phyloP scores from a whole-genome alignment of 495 filamentous ascomycete species.

The Choiromyces venosus region DNA sequence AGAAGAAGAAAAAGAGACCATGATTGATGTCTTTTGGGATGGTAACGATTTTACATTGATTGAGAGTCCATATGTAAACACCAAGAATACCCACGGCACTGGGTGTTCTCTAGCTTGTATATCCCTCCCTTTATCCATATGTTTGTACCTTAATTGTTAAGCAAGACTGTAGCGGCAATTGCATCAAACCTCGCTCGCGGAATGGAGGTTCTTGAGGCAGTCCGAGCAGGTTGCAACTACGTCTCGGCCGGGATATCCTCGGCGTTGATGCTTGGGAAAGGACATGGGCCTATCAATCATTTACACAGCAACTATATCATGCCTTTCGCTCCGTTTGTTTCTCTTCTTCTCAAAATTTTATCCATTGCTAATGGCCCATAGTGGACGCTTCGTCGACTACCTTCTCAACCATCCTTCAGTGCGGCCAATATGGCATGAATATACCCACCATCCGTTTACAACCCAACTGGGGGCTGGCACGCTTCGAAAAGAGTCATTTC shows the following conservation, averaged over 20 bases:
- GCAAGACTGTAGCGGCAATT: conserved; percentile 60
- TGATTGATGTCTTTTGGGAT: conserved; percentile 71
- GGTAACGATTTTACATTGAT: conserved; percentile 53
- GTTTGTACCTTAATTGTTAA: conserved; percentile 6
- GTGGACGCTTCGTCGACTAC: conserved; percentile 78
- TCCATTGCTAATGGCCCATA: conserved; percentile 42
- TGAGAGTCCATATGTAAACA: conserved; percentile 61
- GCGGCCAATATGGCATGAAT: conserved; percentile 60
- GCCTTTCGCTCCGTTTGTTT: conserved; percentile 73
- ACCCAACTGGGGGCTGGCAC: conserved; percentile 65
- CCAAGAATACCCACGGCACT: conserved; percentile 87
- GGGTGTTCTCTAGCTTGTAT: conserved; percentile 88
- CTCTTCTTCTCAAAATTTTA: background rate
- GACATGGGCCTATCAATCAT: conserved; percentile 87
- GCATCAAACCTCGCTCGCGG: conserved; percentile 73
- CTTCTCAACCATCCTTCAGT: conserved; percentile 71
- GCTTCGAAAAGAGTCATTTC: conserved; percentile 67
- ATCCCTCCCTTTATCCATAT: conserved; percentile 27
- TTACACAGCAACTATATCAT: conserved; percentile 78
- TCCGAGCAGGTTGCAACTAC: conserved; percentile 67
- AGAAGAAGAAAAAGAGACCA: conserved; percentile 55
- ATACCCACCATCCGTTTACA: conserved; percentile 77
- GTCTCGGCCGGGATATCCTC: conserved; percentile 81
- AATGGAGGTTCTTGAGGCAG: conserved; percentile 55
- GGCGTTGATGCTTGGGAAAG: conserved; percentile 60